Base-by-base conservation (phyloP, 805 yeast species). In the Starmerella apicola region DNA sequence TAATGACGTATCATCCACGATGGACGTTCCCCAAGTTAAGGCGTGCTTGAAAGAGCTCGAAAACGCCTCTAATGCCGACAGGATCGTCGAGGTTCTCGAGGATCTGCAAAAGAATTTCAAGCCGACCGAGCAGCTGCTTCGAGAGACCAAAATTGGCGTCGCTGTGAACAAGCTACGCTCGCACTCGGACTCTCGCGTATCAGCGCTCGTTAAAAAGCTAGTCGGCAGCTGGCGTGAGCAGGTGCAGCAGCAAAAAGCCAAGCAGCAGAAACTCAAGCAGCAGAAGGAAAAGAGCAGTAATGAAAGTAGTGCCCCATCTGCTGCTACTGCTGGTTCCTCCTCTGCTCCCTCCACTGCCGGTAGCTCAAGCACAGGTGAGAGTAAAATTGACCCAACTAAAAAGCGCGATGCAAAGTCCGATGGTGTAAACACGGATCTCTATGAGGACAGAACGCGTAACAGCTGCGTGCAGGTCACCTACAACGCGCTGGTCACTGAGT, bases 91-190 rank as follows among this genome's bases (percentile, higher is more conserved):
- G 55, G 70, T 86, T 15, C 63, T 88, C 48, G 70, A 66, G 32
- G 66, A 71, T 19, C 64, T 88, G 45, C 76, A 79, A 50, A 72
- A 69, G 41, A 82, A 81, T 10, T 81, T 84, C 38, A 66, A 67
- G 50, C 95, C 97, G 8, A 77, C 93, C 1, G 97, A 88, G 56
- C 73, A 76, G 56, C 66, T 88, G 26, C 67, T 88, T 37, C 72
- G 96, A 53, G 94, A 88, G 54, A 91, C 98, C 7, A 85, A 84
- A 59, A 88, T 91, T n/a, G 98, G 98, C 48, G 88, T 91, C 15
- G 88, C 86, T 7, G 96, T 91, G 31, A 91, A 91, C 64, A 85
- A 83, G 60, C 74, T 81, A 53, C 74, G 94, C 48, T 63, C 81
- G 7, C 82, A 81, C 59, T 46, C 70, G 18, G 93, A 85, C 50